Conservation (phyloP, 1,284 basidiomycete genomes). For the Tylopilus orsonianus region DNA sequence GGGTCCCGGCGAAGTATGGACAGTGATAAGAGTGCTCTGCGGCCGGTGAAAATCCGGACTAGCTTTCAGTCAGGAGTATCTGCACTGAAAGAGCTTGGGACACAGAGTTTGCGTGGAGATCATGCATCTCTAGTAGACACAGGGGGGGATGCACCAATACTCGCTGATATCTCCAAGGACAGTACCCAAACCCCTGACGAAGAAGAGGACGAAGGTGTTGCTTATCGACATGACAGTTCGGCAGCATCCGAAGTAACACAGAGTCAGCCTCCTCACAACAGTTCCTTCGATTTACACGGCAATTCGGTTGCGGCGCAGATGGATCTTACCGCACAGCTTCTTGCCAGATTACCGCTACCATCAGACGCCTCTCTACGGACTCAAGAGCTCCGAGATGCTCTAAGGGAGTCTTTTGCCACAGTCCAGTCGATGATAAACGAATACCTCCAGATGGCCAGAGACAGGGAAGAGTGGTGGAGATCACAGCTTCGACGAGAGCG, state of each 20-base stretch:
- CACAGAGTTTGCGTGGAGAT: slow-evolving; percentile 27
- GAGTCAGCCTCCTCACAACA: slow-evolving; percentile 61
- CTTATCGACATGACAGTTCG: slow-evolving; percentile 40
- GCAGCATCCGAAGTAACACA: slow-evolving; percentile 44
- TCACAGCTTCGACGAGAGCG: slow-evolving; percentile 65
- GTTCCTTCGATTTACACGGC: slow-evolving; percentile 70
- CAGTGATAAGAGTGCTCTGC: slow-evolving; percentile 31
- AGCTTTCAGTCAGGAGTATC: slow-evolving; percentile 34
- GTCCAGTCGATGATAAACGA: slow-evolving; percentile 65
- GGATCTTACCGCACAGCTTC: slow-evolving; percentile 73
- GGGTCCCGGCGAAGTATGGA: slow-evolving; percentile 26
- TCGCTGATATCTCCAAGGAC: slow-evolving; percentile 23
- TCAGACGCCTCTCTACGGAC: slow-evolving; percentile 37
- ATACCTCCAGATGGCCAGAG: slow-evolving; percentile 71
- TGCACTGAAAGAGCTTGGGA: slow-evolving; percentile 23
- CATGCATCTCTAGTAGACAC: slow-evolving; percentile 25
- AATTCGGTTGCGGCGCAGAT: slow-evolving; percentile 79
- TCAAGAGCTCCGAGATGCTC: slow-evolving; percentile 53
- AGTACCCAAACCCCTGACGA: slow-evolving; percentile 31
- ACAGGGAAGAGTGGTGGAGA: slow-evolving; percentile 84
- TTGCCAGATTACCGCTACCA: slow-evolving; percentile 50
- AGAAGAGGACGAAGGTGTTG: slow-evolving; percentile 39
- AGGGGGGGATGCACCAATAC: slow-evolving; percentile 15
- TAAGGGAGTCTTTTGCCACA: slow-evolving; percentile 62
- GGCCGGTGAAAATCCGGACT: slow-evolving; percentile 27